Conservation (phyloP, 768 basidiomycete species). For the Phaeotremella skinneri region DNA sequence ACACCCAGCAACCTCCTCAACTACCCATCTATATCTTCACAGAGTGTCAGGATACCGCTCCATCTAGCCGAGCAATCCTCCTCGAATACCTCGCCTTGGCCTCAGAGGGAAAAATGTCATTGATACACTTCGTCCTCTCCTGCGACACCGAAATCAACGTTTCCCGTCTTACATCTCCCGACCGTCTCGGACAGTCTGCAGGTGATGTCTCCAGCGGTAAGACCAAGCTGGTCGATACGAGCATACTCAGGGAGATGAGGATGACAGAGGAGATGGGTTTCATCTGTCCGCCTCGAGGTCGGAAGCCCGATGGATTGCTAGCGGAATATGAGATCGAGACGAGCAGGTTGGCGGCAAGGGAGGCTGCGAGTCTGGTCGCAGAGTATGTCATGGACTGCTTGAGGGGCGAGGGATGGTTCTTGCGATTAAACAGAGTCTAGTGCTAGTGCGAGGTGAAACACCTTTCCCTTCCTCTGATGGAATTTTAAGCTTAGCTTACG, state of each 20-base stretch:
- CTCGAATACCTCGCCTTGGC: constrained; percentile 14
- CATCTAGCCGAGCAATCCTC: constrained; percentile 3
- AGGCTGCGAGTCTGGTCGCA: neutral
- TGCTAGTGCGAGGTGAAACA: neutral
- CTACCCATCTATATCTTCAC: constrained; percentile 17
- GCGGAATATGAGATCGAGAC: constrained; percentile 8
- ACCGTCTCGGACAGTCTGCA: neutral
- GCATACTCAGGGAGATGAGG: neutral
- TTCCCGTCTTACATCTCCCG: neutral
- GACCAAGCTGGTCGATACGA: neutral
- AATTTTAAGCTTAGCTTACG: neutral
- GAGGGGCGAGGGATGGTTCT: constrained; percentile 5
- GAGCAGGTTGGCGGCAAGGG: neutral
- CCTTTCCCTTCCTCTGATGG: neutral
- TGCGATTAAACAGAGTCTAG: neutral
- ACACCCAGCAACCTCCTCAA: neutral
- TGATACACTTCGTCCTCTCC: constrained; percentile 16
- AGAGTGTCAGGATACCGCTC: constrained; percentile 11
- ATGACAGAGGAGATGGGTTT: neutral
- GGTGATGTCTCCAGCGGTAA: no score
- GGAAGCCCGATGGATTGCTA: neutral
- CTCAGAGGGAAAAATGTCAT: neutral
- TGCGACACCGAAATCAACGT: constrained; percentile 4
- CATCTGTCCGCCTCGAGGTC: neutral
- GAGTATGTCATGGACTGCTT: constrained; percentile 6